Evolutionary conservation across 306 rosid species (phyloP), one percentile per base, ranked within the genome.

Genomic region (Fragaria nilgerrensis): DNA sequence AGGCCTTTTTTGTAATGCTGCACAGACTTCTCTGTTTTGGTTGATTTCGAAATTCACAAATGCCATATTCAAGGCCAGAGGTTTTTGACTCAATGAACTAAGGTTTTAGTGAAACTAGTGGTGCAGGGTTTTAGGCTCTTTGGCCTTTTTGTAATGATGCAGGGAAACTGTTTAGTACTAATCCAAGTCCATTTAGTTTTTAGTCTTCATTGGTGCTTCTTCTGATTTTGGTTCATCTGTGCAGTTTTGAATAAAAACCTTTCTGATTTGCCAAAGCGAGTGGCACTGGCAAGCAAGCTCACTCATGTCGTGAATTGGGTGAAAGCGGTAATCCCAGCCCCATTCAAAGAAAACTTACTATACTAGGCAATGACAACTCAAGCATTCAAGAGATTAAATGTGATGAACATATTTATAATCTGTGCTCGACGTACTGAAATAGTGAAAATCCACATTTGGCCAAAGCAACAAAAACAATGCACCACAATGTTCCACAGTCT

Each of bases 241-340:
- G 62, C 73, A 77, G 75, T 36, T 74, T 65, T 66, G 47, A 9
- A 9, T 32, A 19, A 6, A 73, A 56, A 22, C 16, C 77, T 77
- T 67, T 73, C 59, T 53, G 12, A 53, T 20, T 53, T 53, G 59
- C 25, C 22, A 63, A 10, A 58, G 75, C 55, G 72, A 77, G 67
- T 43, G 45, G 45, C 45, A 43, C 9, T 9, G 11, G 45, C 45
- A 43, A 43, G 9, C 45, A 43, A 43, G 45, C 45, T 43, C 45
- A 9, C 45, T 43, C 45, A 43, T 43, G 45, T 43, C 45, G 45
- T 43, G 66, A 23, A 13, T 22, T 19, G 29, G 27, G 49, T 55
- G 14, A 55, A 56, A 13, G 64, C 11, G 63, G 59, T 7, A 6
- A 53, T n/a, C 61, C 27, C 25, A 20, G 3, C 61, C 61, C 27